Base-by-base conservation (phyloP, 2,329 filamentous ascomycete species). In the Fusarium sp. region DNA sequence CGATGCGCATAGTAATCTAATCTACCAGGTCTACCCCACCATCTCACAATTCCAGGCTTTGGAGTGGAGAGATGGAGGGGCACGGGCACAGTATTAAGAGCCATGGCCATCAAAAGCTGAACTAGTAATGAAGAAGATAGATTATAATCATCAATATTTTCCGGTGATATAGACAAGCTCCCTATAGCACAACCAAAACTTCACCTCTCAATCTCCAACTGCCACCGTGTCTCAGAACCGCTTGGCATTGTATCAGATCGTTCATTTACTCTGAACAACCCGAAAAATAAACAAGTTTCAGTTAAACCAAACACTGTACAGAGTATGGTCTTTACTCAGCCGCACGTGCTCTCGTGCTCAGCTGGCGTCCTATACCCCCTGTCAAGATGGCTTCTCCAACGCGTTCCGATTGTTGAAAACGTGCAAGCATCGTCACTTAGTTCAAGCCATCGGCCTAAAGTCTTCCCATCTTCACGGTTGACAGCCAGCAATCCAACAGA, bases 51-150 rank as follows among this genome's bases (percentile, higher is more conserved):
- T 68, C 72, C 62, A 62, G 37, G 58, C 56, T 65, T 76, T 60
- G 75, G 45, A 69, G 59, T 69, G 66, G 66, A 69, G 49, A 27
- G 55, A 60, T 76, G 72, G 74, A 75, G 74, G 74, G 74, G 70
- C 65, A 49, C 52, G 55, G 45, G 48, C 64, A 73, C 62, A 51
- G 70, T 69, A 41, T 29, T 23, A 33, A 15, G 31, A 59, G 55
- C 55, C 41, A 49, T 51, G 55, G 18, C 55, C 42, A 58, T 35
- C 23, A 21, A 37, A 48, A 59, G 56, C 33, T 51, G 56, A 62
- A 57, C 60, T 29, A 46, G 35, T 46, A 46, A 39, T 46, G 19
- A 41, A 60, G 25, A 38, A 25, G 23, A 49, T 49, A 49, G 27
- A 52, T 52, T 42, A 33, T 44, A 51, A 49, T 54, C 41, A 45